Evolutionary conservation across 2,329 filamentous ascomycete species (phyloP).

Genomic region (Thelonectria olida): DNA sequence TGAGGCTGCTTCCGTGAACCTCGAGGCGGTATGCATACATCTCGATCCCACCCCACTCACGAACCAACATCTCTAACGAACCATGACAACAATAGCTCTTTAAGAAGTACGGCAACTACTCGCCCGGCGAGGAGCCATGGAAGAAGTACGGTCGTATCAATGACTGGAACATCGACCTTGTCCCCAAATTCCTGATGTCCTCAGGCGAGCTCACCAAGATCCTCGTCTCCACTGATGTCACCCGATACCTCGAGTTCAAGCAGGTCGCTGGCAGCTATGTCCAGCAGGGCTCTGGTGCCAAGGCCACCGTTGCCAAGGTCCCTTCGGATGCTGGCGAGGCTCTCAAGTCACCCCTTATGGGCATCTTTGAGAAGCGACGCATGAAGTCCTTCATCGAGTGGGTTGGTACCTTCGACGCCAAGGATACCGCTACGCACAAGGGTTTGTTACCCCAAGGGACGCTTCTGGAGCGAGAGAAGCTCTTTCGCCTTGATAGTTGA

Average conservation of each 20-base stretch:
- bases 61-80: conserved; percentile 34
- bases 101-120: conserved; percentile 92
- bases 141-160: conserved; percentile 96
- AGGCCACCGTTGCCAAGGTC: conserved; percentile 95
- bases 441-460: conserved; percentile 62
- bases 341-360: conserved; percentile 92
- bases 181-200: conserved; percentile 98
- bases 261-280: conserved; percentile 97
- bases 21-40: conserved; percentile 77
- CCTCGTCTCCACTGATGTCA: conserved; percentile 93
- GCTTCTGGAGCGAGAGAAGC: neutral
- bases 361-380: conserved; percentile 95
- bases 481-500: neutral
- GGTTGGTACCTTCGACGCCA: conserved; percentile 85
- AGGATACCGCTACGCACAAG: conserved; percentile 87
- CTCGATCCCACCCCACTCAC: conserved; percentile 20
- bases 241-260: conserved; percentile 89
- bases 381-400: conserved; percentile 98
- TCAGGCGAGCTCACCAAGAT: conserved; percentile 99
- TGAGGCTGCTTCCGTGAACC: conserved; percentile 95
- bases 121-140: conserved; percentile 87
- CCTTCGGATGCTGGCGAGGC: conserved; percentile 93
- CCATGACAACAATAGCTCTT: conserved; percentile 72
- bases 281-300: conserved; percentile 83
- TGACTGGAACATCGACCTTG: conserved; percentile 99